phyloP scores from a whole-genome alignment of 2,329 filamentous ascomycete species.

The Stachybotrys echinatus region DNA sequence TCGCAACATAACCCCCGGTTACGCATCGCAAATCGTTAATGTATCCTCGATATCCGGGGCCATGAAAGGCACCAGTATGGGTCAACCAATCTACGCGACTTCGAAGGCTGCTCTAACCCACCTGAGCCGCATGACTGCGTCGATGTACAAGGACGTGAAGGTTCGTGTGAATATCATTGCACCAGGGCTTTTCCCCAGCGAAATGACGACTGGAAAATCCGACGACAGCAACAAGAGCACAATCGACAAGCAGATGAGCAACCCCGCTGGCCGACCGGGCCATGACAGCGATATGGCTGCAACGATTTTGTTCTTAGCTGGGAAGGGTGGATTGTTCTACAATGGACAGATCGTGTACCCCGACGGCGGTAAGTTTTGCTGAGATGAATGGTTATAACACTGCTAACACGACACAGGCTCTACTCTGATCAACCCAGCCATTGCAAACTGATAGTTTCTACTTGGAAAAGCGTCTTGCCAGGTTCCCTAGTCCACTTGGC shows the following conservation, averaged over 20 bases:
- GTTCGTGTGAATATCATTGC: slow-evolving; percentile 64
- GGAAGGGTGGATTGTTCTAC: background rate
- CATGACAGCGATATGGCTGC: background rate
- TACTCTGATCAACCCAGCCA: background rate
- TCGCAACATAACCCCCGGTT: background rate
- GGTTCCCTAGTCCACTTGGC: too few species aligned
- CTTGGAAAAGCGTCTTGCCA: too few species aligned
- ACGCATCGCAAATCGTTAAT: slow-evolving; percentile 1
- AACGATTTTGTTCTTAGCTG: background rate
- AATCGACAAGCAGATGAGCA: background rate
- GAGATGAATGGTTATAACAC: background rate
- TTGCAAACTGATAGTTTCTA: too few species aligned
- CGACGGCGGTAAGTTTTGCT: background rate
- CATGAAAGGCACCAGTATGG: slow-evolving; percentile 1
- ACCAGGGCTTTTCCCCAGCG: slow-evolving; percentile 58
- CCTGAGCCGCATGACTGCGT: background rate
- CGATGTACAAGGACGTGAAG: slow-evolving; percentile 38
- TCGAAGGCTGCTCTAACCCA: slow-evolving; percentile 1
- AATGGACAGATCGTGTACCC: background rate
- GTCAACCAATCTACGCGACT: background rate
- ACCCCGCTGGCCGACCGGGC: background rate
- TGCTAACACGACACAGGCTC: background rate
- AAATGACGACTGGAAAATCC: slow-evolving; percentile 52
- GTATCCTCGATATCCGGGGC: background rate
- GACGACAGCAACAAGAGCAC: slow-evolving; percentile 43